Evolutionary conservation across 2,329 filamentous ascomycete species (phyloP), one percentile per base, ranked within the genome.

Genomic region (Didymella glomerata): DNA sequence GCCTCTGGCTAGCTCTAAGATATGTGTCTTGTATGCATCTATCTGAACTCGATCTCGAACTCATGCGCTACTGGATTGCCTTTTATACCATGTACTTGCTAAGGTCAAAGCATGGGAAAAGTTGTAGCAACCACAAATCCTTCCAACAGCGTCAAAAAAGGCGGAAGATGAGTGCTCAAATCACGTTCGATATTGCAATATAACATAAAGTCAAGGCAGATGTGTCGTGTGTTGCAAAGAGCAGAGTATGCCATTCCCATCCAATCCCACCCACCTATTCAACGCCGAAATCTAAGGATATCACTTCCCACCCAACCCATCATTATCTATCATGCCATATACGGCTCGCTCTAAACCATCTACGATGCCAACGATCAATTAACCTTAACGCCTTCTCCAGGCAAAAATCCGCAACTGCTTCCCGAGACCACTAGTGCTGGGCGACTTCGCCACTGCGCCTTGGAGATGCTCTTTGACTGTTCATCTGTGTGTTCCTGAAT

Each of bases 401-500:
- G 34, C 36, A 42, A 34, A 34, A 34, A 4, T 18, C 18, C 42
- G 18, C 14, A 2, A 10, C 8, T 5, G 11, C n/a, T 14, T 8
- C 11, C 3, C 3, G 16, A 27, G 10, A 14, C 14, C 9, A n/a
- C 28, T 44, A 49, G 30, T 30, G 42, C 34, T 51, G 45, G 7
- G 9, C 14, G 28, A 53, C 2, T 16, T 76, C 73, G 47, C 67
- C 65, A 52, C 69, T 73, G 9, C 50, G 68, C 56, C 68, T 53
- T 1, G 69, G 69, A 56, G 67, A 72, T 46, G 66, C 63, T 45
- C 69, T 63, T 32, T 64, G 57, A 34, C 68, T 70, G 40, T 77
- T 77, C 49, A 74, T 72, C 32, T 70, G 63, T 20, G 76, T 78
- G 47, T 78, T 78, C 24, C 76, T 63, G 24, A 73, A 65, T 40